Base-by-base conservation (phyloP, 495 filamentous ascomycete genomes). In the Durotheca rogersii region DNA sequence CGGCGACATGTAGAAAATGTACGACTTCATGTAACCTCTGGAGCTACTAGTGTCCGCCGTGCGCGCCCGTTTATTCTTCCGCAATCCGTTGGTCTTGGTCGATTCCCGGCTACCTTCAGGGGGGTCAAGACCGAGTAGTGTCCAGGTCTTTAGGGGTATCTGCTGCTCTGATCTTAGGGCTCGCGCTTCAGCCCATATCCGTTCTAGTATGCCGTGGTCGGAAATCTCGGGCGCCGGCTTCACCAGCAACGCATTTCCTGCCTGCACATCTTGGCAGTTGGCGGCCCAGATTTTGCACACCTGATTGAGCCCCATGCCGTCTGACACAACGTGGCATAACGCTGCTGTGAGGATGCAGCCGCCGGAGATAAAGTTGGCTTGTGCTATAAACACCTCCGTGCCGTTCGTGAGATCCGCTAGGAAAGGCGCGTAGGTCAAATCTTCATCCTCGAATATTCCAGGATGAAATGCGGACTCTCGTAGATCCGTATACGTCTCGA, bases 361-460 rank as follows among this genome's bases (percentile, higher is more conserved):
- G 4, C 54, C 54, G 0, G 42, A 42, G 19, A 58, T 10, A 38
- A 58, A 58, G 23, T 58, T 59, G 21, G 55, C 55, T 38, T 54
- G 55, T 12, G 37, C 55, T 9, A 29, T 32, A 14, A 59, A 29
- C 7, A 41, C 30, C 20, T 58, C 54, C 12, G 50, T 19, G 14
- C 55, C 55, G 10, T 48, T 33, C 19, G 33, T 43, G 10, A 54
- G 12, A 11, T 36, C 14, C 14, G 41, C 35, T n/a, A 54, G 19
- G 20, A 48, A 34, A 9, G 20, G 40, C 10, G 11, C 15, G 20
- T 25, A 34, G 11, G 50, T 30, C 16, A 59, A 14, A 36, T 53
- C 39, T 29, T 49, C 51, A 25, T 59, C 50, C 7, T 18, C 14
- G 32, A 54, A 48, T 4, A 40, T 32, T 44, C 41, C 41, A 10